Evolutionary conservation across 1,284 basidiomycete species (phyloP).

Genomic region (Vanrija sp.): DNA sequence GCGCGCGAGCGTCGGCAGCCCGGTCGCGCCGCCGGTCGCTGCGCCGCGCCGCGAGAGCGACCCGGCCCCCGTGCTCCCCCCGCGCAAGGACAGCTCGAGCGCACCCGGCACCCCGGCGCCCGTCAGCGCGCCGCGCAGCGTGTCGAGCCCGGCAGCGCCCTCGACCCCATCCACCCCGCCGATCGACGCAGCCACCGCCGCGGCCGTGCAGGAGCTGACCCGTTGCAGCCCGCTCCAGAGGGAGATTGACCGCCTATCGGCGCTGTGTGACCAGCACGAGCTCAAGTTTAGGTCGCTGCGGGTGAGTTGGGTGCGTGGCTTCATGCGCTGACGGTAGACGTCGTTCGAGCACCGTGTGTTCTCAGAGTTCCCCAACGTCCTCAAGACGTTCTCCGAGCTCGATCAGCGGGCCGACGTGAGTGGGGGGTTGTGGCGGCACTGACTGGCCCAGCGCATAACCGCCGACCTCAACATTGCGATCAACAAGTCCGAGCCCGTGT

Average conservation of each 20-base stretch:
- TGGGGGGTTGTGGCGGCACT: neutral
- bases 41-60: too few relatives aligned
- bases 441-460: slow-evolving; percentile 16
- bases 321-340: slow-evolving; percentile 16
- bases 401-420: slow-evolving; percentile 41
- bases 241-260: slow-evolving; percentile 34
- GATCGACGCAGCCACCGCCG: too few relatives aligned
- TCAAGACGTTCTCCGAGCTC: slow-evolving; percentile 23
- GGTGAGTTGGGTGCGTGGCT: slow-evolving; percentile 17
- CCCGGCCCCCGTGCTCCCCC: too few relatives aligned
- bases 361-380: slow-evolving; percentile 26
- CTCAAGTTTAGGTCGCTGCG: slow-evolving; percentile 33
- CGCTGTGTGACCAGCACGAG: slow-evolving; percentile 38
- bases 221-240: slow-evolving; percentile 27
- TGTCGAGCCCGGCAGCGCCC: too few relatives aligned
- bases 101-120: too few relatives aligned
- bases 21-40: too few relatives aligned
- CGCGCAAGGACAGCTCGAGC: too few relatives aligned
- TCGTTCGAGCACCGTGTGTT: slow-evolving; percentile 42
- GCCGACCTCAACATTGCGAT: slow-evolving; percentile 21
- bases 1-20: too few relatives aligned
- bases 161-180: too few relatives aligned
- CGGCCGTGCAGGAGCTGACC: too few relatives aligned
- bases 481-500: slow-evolving; percentile 13
- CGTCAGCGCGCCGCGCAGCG: too few relatives aligned